These are phyloP conservation scores for Coelastrella sp. DNA, from an alignment of 139 green algal species.

Conservation along the genomic window DNA sequence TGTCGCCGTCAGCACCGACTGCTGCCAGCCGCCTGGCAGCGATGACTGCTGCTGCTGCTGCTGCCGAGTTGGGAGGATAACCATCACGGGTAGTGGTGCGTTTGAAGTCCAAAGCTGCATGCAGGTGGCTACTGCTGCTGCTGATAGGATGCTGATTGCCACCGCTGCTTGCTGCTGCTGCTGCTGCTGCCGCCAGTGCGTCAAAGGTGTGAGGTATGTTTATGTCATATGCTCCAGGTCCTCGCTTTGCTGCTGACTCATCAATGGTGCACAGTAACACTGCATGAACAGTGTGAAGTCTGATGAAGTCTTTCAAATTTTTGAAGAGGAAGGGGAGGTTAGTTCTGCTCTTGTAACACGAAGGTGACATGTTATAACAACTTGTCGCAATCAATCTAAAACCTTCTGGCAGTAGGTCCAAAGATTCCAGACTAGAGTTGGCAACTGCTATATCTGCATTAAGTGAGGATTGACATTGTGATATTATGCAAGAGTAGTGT, in stretches of 20 bases:
- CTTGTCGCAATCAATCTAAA: too few species aligned
- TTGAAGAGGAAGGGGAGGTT: too few species aligned
- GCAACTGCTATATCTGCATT: too few species aligned
- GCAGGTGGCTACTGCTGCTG: background rate
- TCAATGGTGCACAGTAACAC: too few species aligned
- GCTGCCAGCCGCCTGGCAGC: background rate
- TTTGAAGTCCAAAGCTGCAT: background rate
- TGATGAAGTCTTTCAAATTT: too few species aligned
- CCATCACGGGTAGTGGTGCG: background rate
- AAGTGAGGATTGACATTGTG: too few species aligned
- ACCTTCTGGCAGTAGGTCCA: too few species aligned
- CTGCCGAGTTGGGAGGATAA: background rate
- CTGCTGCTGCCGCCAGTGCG: slow-evolving; percentile 12
- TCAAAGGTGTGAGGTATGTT: slow-evolving; percentile 15
- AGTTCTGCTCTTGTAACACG: too few species aligned
- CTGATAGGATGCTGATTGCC: background rate
- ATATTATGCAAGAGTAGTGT: too few species aligned
- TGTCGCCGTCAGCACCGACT: background rate
- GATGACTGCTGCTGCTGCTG: slow-evolving; percentile 3
- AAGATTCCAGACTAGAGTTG: too few species aligned
- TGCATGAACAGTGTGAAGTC: too few species aligned
- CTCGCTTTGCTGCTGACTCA: background rate
- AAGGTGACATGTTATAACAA: too few species aligned
- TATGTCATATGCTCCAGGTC: background rate
- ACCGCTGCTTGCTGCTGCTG: slow-evolving; percentile 14